Percentiles rank a stretch among this genome's conserved stretches.
phyloP scores from a whole-genome alignment of 805 yeast species.

The Saccharomycodes ludwigii region DNA sequence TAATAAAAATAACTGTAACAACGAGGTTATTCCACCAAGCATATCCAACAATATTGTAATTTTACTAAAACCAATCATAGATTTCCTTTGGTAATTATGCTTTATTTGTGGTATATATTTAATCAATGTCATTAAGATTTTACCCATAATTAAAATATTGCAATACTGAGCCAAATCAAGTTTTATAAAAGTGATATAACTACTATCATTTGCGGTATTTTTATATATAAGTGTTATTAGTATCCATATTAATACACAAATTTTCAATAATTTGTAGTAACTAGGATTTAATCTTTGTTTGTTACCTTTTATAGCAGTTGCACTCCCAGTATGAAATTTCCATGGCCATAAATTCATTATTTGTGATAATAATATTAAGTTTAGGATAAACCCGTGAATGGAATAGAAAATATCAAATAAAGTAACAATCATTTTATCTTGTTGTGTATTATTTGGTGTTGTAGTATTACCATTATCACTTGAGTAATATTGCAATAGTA shows the following conservation, averaged over 20 bases:
- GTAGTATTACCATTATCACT: no score
- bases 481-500: constrained; percentile 30
- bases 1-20: constrained; percentile 16
- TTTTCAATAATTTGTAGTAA: constrained; percentile 1
- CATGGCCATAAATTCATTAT: constrained; percentile 21
- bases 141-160: constrained; percentile 21
- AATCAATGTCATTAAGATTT: constrained; percentile 35
- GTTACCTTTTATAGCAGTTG: no score
- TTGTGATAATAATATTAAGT: constrained; percentile 30
- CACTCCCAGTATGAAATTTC: constrained; percentile 19
- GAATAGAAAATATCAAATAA: constrained; percentile 35
- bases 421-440: constrained; percentile 32
- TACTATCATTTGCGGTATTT: no score
- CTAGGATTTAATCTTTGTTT: constrained; percentile 1
- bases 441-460: no score
- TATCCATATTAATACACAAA: no score
- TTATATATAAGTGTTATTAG: no score
- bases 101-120: constrained; percentile 71
- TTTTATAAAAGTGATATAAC: no score
- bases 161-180: constrained; percentile 12
- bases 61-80: constrained; percentile 78
- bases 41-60: constrained; percentile 31
- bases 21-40: constrained; percentile 25
- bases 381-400: constrained; percentile 33
- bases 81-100: constrained; percentile 65